Percentiles rank a stretch among this genome's conserved stretches.
phyloP scores from a whole-genome alignment of 768 basidiomycete genomes.

The Phanerodontia chrysosporium region DNA sequence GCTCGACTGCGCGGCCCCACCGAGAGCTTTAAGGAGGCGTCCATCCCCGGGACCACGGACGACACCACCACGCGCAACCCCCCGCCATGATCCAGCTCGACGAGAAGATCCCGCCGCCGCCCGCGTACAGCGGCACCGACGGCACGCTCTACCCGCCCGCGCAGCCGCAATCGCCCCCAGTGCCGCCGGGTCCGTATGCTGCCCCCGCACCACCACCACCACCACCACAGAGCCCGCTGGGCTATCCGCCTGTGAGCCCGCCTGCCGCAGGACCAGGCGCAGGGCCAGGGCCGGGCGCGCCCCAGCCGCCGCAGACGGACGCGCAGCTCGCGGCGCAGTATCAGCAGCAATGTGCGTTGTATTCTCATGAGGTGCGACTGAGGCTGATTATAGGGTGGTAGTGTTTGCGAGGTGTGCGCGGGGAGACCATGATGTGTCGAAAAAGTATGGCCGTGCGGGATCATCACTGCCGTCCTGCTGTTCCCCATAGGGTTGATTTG shows the following conservation, averaged over 20 bases:
- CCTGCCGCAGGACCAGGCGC: too few species aligned
- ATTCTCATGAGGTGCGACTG: neutral
- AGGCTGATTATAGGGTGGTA: slow-evolving; percentile 7
- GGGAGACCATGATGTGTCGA: slow-evolving; percentile 26
- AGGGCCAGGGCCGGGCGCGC: slow-evolving; percentile 1
- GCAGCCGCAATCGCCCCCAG: neutral
- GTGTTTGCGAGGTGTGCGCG: slow-evolving; percentile 25
- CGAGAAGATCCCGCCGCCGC: slow-evolving; percentile 2
- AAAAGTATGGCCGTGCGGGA: slow-evolving; percentile 25
- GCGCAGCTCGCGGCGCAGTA: slow-evolving; percentile 13
- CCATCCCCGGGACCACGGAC: neutral
- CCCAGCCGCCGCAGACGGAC: neutral
- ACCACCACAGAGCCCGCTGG: neutral
- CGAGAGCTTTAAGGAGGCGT: neutral
- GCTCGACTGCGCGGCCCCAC: neutral
- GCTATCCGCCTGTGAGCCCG: neutral
- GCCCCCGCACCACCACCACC: neutral
- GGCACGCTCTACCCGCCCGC: slow-evolving; percentile 4
- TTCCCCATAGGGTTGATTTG: slow-evolving; percentile 27
- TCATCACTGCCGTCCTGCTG: slow-evolving; percentile 24
- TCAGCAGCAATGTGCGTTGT: slow-evolving; percentile 19
- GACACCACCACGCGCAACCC: neutral
- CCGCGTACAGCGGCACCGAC: neutral
- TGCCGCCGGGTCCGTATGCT: neutral
- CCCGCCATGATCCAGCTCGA: slow-evolving; percentile 7